These are phyloP conservation scores for Teunomyces aglyptinius DNA, from an alignment of 805 yeast genomes.

Conservation along the genomic window DNA sequence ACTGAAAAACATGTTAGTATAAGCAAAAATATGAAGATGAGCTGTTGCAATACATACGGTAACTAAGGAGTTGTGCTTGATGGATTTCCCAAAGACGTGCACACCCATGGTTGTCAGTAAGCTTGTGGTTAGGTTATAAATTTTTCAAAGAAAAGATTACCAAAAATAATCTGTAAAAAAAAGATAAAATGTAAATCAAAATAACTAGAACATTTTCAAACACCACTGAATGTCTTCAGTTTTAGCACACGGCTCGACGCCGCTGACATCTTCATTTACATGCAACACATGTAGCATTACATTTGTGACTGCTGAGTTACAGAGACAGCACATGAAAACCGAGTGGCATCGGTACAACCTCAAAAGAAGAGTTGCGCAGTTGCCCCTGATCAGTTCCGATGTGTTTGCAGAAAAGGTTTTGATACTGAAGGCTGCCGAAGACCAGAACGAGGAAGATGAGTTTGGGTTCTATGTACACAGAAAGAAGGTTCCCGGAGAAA, in stretches of 20 bases:
- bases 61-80: conserved; percentile 42
- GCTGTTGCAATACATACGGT: conserved; percentile 19
- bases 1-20: conserved; percentile 14
- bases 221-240: conserved; percentile 8
- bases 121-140: too few relatives aligned
- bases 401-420: conserved; percentile 65
- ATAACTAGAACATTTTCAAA: not conserved
- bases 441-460: conserved; percentile 44
- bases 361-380: conserved; percentile 82
- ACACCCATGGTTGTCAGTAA: conserved; percentile 33
- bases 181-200: not conserved
- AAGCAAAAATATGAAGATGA: too few relatives aligned
- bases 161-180: not conserved
- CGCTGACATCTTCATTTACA: conserved; percentile 42
- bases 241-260: conserved; percentile 27
- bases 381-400: conserved; percentile 45
- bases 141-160: not conserved
- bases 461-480: conserved; percentile 47
- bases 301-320: conserved; percentile 79
- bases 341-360: conserved; percentile 98
- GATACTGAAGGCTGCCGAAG: conserved; percentile 9
- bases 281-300: conserved; percentile 88
- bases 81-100: conserved; percentile 44
- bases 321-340: conserved; percentile 91
- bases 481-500: conserved; percentile 18